Evolutionary conservation across 169 alveolate species (phyloP).

Genomic region (Plasmodium berghei): DNA sequence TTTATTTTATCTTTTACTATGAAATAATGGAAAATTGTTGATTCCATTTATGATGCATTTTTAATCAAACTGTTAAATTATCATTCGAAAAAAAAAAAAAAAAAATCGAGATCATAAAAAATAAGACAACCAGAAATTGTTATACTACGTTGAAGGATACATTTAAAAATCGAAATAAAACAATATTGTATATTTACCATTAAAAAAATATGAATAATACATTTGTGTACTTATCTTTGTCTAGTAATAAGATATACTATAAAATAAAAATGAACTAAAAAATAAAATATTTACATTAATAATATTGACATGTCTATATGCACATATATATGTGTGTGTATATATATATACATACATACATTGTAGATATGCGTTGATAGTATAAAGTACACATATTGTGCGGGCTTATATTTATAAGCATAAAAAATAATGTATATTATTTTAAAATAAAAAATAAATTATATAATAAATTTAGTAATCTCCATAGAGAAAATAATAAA

Average conservation of each 20-base stretch:
- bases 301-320: not conserved
- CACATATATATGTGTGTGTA: not conserved
- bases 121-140: constrained; percentile 13
- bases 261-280: not conserved
- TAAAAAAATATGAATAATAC: not conserved
- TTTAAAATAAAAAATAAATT: not conserved
- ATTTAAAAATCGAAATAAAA: not conserved
- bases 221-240: not conserved
- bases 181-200: not conserved
- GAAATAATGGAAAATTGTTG: no score
- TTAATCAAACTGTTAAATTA: not conserved
- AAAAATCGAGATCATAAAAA: constrained; percentile 1
- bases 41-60: not conserved
- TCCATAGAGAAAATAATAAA: not conserved
- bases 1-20: no score
- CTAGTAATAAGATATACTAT: not conserved
- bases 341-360: not conserved
- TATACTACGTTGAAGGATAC: not conserved
- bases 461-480: not conserved
- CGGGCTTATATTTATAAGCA: not conserved
- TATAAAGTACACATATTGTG: not conserved
- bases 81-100: not conserved
- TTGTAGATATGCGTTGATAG: not conserved
- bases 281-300: not conserved
- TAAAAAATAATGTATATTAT: not conserved